These are phyloP conservation scores for Fusarium sambucinum DNA, from an alignment of 2,329 filamentous ascomycete species.

Conservation along the genomic window DNA sequence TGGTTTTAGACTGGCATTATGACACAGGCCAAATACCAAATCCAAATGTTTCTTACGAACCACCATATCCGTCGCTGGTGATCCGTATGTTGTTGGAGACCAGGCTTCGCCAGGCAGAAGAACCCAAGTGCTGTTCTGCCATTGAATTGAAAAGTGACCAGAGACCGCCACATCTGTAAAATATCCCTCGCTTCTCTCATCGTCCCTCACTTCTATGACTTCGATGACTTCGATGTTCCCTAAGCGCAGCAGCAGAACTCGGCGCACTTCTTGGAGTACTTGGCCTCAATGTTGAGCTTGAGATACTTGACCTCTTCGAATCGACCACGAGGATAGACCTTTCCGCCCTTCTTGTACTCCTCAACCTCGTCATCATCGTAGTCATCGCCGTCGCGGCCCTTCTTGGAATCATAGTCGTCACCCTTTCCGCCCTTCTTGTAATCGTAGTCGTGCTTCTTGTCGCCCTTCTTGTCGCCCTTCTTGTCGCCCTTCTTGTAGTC, in stretches of 20 bases:
- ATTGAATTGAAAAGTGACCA: slow-evolving; percentile 6
- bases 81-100: neutral
- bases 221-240: neutral
- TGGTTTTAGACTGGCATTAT: slow-evolving; percentile 35
- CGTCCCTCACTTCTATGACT: too few relatives aligned
- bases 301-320: slow-evolving; percentile 21
- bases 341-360: neutral
- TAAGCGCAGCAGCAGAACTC: slow-evolving; percentile 34
- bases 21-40: slow-evolving; percentile 47
- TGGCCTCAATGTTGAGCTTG: slow-evolving; percentile 23
- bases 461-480: neutral
- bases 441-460: neutral
- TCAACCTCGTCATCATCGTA: neutral
- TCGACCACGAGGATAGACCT: neutral
- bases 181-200: neutral
- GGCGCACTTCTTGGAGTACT: slow-evolving; percentile 28
- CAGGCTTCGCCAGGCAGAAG: neutral
- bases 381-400: neutral
- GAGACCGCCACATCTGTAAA: slow-evolving; percentile 6
- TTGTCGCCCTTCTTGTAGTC: neutral
- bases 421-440: neutral
- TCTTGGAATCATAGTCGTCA: neutral
- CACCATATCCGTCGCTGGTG: neutral
- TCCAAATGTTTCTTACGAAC: slow-evolving; percentile 60
- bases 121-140: neutral